These are phyloP conservation scores for Yarrowia sp. DNA, from an alignment of 805 yeast species.

Conservation along the genomic window DNA sequence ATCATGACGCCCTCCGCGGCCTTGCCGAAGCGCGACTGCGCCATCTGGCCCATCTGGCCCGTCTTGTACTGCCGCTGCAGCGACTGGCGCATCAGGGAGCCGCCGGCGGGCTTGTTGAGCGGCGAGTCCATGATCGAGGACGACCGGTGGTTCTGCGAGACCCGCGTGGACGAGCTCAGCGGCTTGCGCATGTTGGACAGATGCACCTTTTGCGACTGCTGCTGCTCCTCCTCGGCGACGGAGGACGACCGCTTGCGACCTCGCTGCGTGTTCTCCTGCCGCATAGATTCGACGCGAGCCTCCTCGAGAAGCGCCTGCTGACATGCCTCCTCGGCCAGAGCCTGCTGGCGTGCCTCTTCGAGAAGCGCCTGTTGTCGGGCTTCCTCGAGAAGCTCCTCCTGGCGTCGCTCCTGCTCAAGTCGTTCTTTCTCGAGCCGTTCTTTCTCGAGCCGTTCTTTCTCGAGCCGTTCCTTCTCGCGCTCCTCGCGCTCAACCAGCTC, in stretches of 20 bases:
- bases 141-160: constrained; percentile 3
- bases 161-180: not conserved
- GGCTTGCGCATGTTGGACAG: constrained; percentile 26
- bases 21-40: not conserved
- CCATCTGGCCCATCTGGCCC: constrained; percentile 15
- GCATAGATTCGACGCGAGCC: constrained; percentile 2
- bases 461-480: not conserved
- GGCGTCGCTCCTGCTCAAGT: not conserved
- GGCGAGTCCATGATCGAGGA: constrained; percentile 23
- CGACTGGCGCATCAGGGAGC: constrained; percentile 11
- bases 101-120: constrained; percentile 1
- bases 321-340: too few species aligned
- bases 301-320: constrained; percentile 19
- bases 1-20: constrained; percentile 26
- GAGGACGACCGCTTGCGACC: not conserved
- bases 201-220: constrained; percentile 9
- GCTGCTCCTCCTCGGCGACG: not conserved
- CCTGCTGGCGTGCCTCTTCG: constrained; percentile 17
- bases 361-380: too few species aligned
- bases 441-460: not conserved
- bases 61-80: constrained; percentile 18
- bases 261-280: not conserved
- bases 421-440: not conserved
- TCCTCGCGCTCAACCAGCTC: not conserved
- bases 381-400: too few species aligned